These are phyloP conservation scores for Phytophthora aleatoria DNA, from an alignment of 352 stramenopile genomes.

Conservation along the genomic window DNA sequence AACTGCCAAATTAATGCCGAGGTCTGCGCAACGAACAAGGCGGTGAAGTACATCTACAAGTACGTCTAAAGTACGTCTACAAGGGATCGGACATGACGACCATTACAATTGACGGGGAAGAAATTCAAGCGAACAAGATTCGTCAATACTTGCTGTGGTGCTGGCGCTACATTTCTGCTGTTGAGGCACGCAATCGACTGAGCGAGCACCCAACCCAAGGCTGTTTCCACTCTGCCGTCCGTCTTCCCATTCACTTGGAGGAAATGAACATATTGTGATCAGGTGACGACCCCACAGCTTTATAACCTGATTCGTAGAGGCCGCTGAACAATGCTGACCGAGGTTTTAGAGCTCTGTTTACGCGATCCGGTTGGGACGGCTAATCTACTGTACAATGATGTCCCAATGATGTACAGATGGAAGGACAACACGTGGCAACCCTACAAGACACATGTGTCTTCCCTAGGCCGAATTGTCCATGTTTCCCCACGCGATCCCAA, in stretches of 20 bases:
- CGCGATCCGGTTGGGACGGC: not conserved
- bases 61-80: not conserved
- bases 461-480: not conserved
- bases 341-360: not conserved
- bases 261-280: not conserved
- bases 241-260: not conserved
- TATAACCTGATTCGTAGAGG: not conserved
- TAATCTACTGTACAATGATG: not conserved
- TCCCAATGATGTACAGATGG: not conserved
- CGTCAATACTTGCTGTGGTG: not conserved
- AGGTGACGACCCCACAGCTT: not conserved
- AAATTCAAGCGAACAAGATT: not conserved
- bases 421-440: not conserved
- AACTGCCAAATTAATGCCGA: no score
- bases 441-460: not conserved
- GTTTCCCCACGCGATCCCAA: not conserved
- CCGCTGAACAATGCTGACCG: not conserved
- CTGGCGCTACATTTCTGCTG: not conserved
- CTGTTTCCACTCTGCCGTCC: not conserved
- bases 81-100: not conserved
- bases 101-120: not conserved
- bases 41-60: no score
- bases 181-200: not conserved
- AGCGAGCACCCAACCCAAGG: not conserved
- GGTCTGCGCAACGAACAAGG: no score